Evolutionary conservation across 2,329 filamentous ascomycete species (phyloP), one percentile per base, ranked within the genome.

Genomic region (Erysiphe neolycopersici): DNA sequence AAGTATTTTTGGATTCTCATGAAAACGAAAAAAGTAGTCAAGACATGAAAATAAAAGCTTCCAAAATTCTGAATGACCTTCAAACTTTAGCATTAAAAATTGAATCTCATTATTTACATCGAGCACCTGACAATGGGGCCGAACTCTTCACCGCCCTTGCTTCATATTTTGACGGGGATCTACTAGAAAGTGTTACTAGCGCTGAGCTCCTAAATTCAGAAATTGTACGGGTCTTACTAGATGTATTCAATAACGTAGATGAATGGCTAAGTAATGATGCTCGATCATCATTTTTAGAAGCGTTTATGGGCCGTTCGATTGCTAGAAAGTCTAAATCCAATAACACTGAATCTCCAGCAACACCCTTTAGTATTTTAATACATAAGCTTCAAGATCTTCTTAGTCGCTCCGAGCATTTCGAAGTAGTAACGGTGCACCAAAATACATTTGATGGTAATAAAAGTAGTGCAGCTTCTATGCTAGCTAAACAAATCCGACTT

Each of bases 321-420:
- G 67, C 74, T 13, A 78, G 70, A 53, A 62, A 59, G 45, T 62
- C 66, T 19, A 75, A 73, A 56, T 76, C 73, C 14, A 68, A 71
- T 4, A 73, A 67, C 31, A 67, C 67, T 12, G 72, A 79, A 44
- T 79, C 77, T 11, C 75, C 81, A 2, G 68, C 74, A 0, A 93
- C 87, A 0, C 77, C 84, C 0, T 93, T 95, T 59, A 89, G 84
- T 54, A 72, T 92, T 43, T 68, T 98, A 58, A 76, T 93, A 36
- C 79, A 85, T 58, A 98, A 98, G 60, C 66, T 98, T 30, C 89
- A 98, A 60, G 89, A 98, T 61, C 65, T 98, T 46, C 70, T 98
- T 45, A 98, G 89, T 64, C 76, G 89, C 51, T 91, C 87, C 31
- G 89, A 98, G 63, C 85, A 95, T 64, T 98, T 95, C 53, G 89